phyloP scores from a whole-genome alignment of 2,329 filamentous ascomycete species.

The Phaeoacremonium minimum region DNA sequence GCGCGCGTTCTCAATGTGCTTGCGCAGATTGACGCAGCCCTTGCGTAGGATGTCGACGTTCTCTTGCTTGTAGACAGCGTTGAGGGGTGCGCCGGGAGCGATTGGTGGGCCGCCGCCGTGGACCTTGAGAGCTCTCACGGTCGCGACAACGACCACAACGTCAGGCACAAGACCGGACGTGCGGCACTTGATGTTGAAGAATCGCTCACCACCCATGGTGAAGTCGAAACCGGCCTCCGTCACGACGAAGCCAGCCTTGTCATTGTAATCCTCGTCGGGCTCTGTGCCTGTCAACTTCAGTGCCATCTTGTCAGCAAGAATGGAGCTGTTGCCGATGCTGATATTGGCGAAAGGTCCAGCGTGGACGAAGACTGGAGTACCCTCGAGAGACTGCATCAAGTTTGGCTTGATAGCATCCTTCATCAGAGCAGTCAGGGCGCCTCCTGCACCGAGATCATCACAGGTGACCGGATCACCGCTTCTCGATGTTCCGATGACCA shows the following conservation, averaged over 20 bases:
- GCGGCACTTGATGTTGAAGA: slow-evolving; percentile 99
- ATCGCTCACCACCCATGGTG: slow-evolving; percentile 98
- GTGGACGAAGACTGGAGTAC: slow-evolving; percentile 95
- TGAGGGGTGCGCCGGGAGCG: slow-evolving; percentile 77
- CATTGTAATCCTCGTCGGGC: slow-evolving; percentile 76
- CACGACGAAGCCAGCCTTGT: slow-evolving; percentile 87
- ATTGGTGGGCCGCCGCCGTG: slow-evolving; percentile 96
- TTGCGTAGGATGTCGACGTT: slow-evolving; percentile 86
- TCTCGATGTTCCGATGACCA: slow-evolving; percentile 89
- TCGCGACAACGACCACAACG: slow-evolving; percentile 91
- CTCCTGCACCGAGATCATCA: slow-evolving; percentile 90
- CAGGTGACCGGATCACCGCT: slow-evolving; percentile 89
- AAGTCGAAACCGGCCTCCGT: slow-evolving; percentile 99
- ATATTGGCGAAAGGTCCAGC: slow-evolving; percentile 98
- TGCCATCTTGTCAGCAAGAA: slow-evolving; percentile 91
- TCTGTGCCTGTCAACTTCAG: slow-evolving; percentile 95
- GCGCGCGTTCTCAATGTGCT: slow-evolving; percentile 90
- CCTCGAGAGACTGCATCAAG: slow-evolving; percentile 96
- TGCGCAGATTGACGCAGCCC: slow-evolving; percentile 90
- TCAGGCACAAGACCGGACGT: slow-evolving; percentile 90
- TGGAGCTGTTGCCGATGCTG: slow-evolving; percentile 92
- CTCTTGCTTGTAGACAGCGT: slow-evolving; percentile 86
- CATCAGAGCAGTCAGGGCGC: slow-evolving; percentile 91
- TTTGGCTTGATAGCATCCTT: slow-evolving; percentile 99
- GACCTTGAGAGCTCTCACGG: slow-evolving; percentile 91